Evolutionary conservation across 1,139 yeast genomes (phyloP).

Genomic region (Kodamaea anthophila): DNA sequence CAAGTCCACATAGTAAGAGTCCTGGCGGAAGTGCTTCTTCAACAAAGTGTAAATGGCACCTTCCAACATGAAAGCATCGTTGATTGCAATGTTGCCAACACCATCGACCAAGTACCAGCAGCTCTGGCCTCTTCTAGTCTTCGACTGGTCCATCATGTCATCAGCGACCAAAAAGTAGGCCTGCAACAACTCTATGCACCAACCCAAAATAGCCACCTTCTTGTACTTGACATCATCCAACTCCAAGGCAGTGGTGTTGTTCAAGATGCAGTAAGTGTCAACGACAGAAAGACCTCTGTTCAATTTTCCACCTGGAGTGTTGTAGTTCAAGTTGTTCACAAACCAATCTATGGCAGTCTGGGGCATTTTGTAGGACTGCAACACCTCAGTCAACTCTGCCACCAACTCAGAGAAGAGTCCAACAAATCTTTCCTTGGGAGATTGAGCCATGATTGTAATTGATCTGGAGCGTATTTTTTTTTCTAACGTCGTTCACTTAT

Average conservation of each 20-base stretch:
- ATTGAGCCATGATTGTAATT: constrained; percentile 8
- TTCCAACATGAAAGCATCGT: constrained; percentile 95
- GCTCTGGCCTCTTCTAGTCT: constrained; percentile 97
- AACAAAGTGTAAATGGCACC: constrained; percentile 86
- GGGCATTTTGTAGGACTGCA: constrained; percentile 74
- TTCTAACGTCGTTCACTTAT: too few relatives aligned
- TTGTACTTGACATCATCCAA: constrained; percentile 65
- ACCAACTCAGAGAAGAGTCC: constrained; percentile 73
- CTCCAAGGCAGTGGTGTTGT: constrained; percentile 52
- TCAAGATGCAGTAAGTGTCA: constrained; percentile 82
- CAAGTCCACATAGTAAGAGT: constrained; percentile 80
- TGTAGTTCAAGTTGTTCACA: constrained; percentile 65
- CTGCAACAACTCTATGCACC: constrained; percentile 93
- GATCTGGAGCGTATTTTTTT: constrained; percentile 1
- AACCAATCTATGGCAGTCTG: constrained; percentile 86
- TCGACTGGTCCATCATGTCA: constrained; percentile 97
- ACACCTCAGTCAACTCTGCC: constrained; percentile 56
- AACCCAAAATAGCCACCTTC: constrained; percentile 85
- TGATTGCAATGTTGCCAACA: constrained; percentile 90
- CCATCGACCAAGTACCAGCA: constrained; percentile 88
- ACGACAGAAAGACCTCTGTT: constrained; percentile 95
- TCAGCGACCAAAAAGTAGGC: constrained; percentile 97
- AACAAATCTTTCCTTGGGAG: constrained; percentile 58
- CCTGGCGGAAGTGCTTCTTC: constrained; percentile 81
- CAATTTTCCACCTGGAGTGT: constrained; percentile 94